Evolutionary conservation across 306 rosid genomes (phyloP).

Genomic region (Vigna angularis): DNA sequence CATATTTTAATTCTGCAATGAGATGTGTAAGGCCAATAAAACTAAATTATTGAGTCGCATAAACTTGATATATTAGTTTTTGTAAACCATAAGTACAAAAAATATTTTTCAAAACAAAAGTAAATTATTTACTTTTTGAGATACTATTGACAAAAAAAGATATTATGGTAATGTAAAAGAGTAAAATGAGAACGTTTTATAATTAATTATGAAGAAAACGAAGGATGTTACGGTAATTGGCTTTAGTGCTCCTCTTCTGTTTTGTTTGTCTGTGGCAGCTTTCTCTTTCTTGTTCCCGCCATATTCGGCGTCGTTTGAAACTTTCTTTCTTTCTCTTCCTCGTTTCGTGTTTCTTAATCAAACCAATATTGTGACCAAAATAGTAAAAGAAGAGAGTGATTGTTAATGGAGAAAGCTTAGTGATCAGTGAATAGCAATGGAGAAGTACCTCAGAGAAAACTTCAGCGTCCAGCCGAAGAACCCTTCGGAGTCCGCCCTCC

Average conservation of each 20-base stretch:
- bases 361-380: neutral
- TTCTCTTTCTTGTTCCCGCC: constrained; percentile 29
- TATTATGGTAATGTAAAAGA: too few relatives aligned
- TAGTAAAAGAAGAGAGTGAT: constrained; percentile 20
- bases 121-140: too few relatives aligned
- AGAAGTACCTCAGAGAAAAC: constrained; percentile 73
- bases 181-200: too few relatives aligned
- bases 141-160: too few relatives aligned
- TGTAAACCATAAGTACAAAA: too few relatives aligned
- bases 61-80: too few relatives aligned
- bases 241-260: neutral
- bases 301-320: constrained; percentile 42
- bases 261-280: neutral
- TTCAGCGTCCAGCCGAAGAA: constrained; percentile 69
- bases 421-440: constrained; percentile 46
- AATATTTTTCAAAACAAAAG: too few relatives aligned
- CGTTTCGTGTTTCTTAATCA: neutral
- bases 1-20: too few relatives aligned
- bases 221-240: too few relatives aligned
- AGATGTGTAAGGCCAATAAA: too few relatives aligned
- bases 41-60: too few relatives aligned
- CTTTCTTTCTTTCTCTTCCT: constrained; percentile 26
- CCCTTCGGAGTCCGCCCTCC: constrained; percentile 63
- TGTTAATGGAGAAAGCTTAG: neutral
- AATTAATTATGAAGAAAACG: too few relatives aligned